phyloP scores from a whole-genome alignment of 345 rosid genomes.

The Physaria fendleri region DNA sequence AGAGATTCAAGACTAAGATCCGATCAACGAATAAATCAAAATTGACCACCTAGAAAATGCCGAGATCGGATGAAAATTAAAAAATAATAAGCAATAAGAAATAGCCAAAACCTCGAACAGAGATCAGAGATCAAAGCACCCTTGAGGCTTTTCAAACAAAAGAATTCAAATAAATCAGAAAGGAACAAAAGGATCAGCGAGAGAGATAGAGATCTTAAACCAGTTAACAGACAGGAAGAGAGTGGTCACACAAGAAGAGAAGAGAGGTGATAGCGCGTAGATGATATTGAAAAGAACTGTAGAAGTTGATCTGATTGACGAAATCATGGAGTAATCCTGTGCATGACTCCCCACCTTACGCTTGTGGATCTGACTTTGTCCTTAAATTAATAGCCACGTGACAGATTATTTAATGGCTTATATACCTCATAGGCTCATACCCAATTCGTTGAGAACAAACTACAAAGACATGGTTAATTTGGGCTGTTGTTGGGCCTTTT shows the following conservation, averaged over 20 bases:
- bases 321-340: constrained; percentile 1
- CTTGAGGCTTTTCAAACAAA: too few relatives aligned
- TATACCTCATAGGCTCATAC: too few relatives aligned
- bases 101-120: too few relatives aligned
- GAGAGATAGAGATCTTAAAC: constrained; percentile 28
- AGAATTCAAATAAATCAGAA: constrained; percentile 9
- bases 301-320: constrained; percentile 27
- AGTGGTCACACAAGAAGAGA: constrained; percentile 31
- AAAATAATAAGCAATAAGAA: constrained; percentile 5
- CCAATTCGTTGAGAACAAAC: too few relatives aligned
- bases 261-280: constrained; percentile 22
- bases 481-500: too few relatives aligned
- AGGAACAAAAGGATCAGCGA: neutral
- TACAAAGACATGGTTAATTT: too few relatives aligned
- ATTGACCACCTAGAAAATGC: constrained; percentile 12
- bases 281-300: constrained; percentile 21
- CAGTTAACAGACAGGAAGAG: constrained; percentile 25
- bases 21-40: neutral
- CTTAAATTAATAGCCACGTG: constrained; percentile 12
- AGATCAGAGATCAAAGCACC: too few relatives aligned
- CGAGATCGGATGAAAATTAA: constrained; percentile 33
- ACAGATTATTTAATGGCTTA: neutral
- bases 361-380: neutral
- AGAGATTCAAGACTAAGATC: constrained; percentile 6
- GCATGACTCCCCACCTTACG: constrained; percentile 16